Evolutionary conservation across 345 rosid genomes (phyloP), one percentile per base, ranked within the genome.

Genomic region (Syzygium oleosum): DNA sequence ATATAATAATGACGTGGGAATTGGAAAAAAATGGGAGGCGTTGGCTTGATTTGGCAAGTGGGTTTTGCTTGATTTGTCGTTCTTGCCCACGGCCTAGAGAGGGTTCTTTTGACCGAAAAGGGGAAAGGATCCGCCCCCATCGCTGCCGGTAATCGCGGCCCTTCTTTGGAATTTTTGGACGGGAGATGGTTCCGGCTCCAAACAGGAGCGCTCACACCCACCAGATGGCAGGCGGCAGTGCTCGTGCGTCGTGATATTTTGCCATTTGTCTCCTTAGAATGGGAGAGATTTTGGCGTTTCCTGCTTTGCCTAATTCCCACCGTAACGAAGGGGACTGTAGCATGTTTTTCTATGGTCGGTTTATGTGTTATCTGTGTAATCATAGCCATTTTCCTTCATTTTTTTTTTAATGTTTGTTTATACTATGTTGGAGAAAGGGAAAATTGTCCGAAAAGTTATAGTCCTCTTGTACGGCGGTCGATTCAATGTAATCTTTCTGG

Each of bases 381-480:
- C 19, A 73, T 19, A 34, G 80, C 80, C 80, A 73, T 73, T 2
- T 5, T 73, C 80, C 41, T 38, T 0, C 12, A 2, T 9, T 9
- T 34, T 9, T 34, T 9, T 51, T 51, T 52, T 5, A 4, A 4
- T 22, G 3, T 34, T 17, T 38, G 34, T 73, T 34, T 73, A 73
- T 38, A 5, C 23, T 9, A 6, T 19, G 46, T 38, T 9, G 4
- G 46, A 68, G 80, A 68, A 34, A 68, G 3, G 1, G 49, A 34
- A 68, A 34, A 34, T 34, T 17, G 3, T 19, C 43, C 0, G 9
- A 34, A 68, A 68, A 65, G 21, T 31, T 17, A 7, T 4, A 31
- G 8, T 4, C 13, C 1, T 73, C 10, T 5, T 34, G 13, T 19
- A 34, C 25, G 0, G 12, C 6, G 0, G 0, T 3, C 0, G 0